Percentiles rank a stretch among this genome's conserved stretches.
Conservation (phyloP, 140 eudicot genomes). For the Bidens hawaiensis region DNA sequence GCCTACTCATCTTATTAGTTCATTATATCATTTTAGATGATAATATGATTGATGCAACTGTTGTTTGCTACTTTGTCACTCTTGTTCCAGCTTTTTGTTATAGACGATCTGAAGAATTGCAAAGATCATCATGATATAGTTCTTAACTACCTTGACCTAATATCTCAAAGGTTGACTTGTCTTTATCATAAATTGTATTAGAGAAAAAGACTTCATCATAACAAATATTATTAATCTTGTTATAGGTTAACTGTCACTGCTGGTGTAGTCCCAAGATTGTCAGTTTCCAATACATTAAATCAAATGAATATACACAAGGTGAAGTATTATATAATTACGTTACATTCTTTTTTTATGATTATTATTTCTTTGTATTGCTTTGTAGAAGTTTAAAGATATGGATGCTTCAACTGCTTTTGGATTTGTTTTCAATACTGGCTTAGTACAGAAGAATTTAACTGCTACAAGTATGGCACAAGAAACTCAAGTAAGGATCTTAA, state of each 20-base stretch:
- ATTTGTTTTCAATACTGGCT: constrained; percentile 48
- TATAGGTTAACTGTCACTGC: constrained; percentile 40
- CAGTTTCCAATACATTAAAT: constrained; percentile 38
- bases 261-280: constrained; percentile 37
- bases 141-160: constrained; percentile 52
- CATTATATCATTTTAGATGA: constrained; percentile 4
- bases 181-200: not conserved
- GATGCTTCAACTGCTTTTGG: constrained; percentile 67
- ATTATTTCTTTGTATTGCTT: constrained; percentile 13
- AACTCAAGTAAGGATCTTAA: constrained; percentile 64
- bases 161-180: constrained; percentile 56
- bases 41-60: not conserved
- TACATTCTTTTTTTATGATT: not conserved
- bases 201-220: not conserved
- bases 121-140: constrained; percentile 43
- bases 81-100: constrained; percentile 58
- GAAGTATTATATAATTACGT: not conserved
- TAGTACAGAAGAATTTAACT: constrained; percentile 39
- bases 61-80: constrained; percentile 16
- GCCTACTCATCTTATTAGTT: not conserved
- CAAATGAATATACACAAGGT: constrained; percentile 56
- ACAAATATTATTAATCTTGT: not conserved
- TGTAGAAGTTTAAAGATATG: constrained; percentile 60
- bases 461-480: constrained; percentile 54
- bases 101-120: constrained; percentile 38